A percentile compares a stretch with the other conserved stretches of the same genome.
Conservation (phyloP, 139 green algal species). For the Spirogloea muscicola region DNA sequence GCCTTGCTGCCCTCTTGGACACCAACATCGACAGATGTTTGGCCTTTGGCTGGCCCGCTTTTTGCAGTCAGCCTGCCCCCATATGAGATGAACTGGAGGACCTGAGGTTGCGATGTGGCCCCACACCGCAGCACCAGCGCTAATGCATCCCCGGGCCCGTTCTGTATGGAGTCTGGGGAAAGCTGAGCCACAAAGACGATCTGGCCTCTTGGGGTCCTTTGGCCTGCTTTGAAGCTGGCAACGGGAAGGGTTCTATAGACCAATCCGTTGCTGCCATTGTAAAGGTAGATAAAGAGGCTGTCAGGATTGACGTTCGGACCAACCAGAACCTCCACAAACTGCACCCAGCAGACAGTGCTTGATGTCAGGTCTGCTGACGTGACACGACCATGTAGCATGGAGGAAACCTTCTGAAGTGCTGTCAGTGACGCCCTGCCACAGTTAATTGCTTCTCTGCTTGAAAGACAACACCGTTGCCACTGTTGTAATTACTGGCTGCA, state of each 20-base stretch:
- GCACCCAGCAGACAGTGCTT: neutral
- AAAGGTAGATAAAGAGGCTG: constrained; percentile 22
- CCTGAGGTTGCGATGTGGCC: neutral
- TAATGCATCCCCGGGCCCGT: constrained; percentile 22
- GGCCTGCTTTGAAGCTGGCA: neutral
- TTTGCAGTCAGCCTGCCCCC: constrained; percentile 9
- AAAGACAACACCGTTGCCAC: neutral
- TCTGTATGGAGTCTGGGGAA: constrained; percentile 1
- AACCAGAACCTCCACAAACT: constrained; percentile 37
- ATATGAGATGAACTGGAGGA: constrained; percentile 39
- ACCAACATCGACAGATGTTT: constrained; percentile 15
- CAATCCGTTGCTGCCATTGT: constrained; percentile 13
- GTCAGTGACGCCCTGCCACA: neutral
- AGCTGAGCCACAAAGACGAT: neutral
- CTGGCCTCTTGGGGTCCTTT: neutral
- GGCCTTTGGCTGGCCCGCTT: constrained; percentile 1
- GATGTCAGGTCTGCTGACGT: neutral
- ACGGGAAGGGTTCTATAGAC: constrained; percentile 4
- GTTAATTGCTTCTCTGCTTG: neutral
- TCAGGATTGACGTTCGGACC: constrained; percentile 1
- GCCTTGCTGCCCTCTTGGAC: constrained; percentile 19
- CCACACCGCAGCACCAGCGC: neutral
- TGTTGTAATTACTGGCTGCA: neutral
- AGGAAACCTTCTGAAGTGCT: neutral
- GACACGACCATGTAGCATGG: neutral